phyloP scores from a whole-genome alignment of 257 asterid genomes.

The Solanum etuberosum region DNA sequence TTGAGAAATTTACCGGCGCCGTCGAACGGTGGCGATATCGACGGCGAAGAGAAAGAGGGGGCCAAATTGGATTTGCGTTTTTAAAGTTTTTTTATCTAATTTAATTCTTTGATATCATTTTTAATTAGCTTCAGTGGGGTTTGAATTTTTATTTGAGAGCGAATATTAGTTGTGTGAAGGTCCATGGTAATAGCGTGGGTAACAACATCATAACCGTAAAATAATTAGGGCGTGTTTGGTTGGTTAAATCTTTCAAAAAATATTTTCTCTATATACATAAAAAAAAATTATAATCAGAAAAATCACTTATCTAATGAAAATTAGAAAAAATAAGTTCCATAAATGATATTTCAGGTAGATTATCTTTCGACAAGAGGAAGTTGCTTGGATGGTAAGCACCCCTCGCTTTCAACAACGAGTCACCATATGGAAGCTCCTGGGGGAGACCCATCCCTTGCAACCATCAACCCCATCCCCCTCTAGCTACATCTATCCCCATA shows the following conservation, averaged over 20 bases:
- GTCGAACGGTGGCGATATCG: not conserved
- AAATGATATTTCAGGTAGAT: not conserved
- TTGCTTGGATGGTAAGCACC: not conserved
- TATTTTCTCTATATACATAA: too few species aligned
- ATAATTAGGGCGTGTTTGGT: not conserved
- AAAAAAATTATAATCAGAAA: not conserved
- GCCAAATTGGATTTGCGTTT: not conserved
- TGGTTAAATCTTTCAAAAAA: not conserved
- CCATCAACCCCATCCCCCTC: not conserved
- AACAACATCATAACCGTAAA: not conserved
- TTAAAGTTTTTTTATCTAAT: not conserved
- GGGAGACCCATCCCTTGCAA: not conserved
- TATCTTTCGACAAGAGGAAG: not conserved
- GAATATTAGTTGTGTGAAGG: not conserved
- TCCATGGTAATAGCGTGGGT: not conserved
- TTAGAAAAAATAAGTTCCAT: not conserved
- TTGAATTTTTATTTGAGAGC: not conserved
- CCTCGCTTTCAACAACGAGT: not conserved
- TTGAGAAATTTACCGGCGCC: not conserved
- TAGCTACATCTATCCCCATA: not conserved
- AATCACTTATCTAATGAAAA: not conserved
- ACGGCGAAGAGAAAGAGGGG: conserved; percentile 7
- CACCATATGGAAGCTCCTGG: not conserved
- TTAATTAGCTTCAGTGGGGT: not conserved
- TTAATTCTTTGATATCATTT: not conserved